A percentile compares a stretch with the other conserved stretches of the same genome.
Conservation (phyloP, 164 flowering plant genomes). For the Stephania cephalantha region DNA sequence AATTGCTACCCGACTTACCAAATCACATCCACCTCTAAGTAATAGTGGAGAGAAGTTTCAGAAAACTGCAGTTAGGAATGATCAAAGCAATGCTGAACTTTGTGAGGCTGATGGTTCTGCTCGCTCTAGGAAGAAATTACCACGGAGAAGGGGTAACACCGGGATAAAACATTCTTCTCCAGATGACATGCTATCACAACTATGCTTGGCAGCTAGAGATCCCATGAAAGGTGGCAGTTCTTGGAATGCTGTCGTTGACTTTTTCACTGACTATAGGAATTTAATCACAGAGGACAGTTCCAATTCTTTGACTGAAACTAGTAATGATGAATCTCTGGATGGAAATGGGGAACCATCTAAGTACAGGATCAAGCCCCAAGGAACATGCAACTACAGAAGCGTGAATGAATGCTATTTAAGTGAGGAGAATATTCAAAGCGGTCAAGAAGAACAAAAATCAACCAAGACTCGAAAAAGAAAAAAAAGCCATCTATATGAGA, state of each 20-base stretch:
- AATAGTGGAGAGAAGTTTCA: constrained; percentile 10
- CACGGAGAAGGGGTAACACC: constrained; percentile 8
- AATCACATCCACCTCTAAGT: constrained; percentile 31
- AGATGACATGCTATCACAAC: constrained; percentile 43
- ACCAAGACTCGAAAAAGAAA: constrained; percentile 15
- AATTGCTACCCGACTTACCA: constrained; percentile 58
- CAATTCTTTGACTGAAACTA: constrained; percentile 12
- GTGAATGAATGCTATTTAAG: constrained; percentile 39
- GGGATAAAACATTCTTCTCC: constrained; percentile 26
- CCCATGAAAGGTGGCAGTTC: constrained; percentile 34
- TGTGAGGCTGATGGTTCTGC: neutral
- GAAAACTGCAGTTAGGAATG: constrained; percentile 16
- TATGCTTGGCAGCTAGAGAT: constrained; percentile 42
- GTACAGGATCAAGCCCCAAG: constrained; percentile 19
- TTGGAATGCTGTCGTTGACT: constrained; percentile 20
- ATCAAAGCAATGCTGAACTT: constrained; percentile 11
- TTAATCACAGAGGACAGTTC: constrained; percentile 20
- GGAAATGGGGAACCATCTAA: constrained; percentile 11
- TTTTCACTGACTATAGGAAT: constrained; percentile 50
- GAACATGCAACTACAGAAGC: constrained; percentile 26
- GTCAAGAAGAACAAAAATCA: constrained; percentile 31
- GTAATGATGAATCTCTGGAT: constrained; percentile 10
- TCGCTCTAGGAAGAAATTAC: constrained; percentile 11
- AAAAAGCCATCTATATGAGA: constrained; percentile 17
- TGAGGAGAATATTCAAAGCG: constrained; percentile 29